Conservation (phyloP, 352 stramenopile genomes). For the Pythium pectinolyticum region DNA sequence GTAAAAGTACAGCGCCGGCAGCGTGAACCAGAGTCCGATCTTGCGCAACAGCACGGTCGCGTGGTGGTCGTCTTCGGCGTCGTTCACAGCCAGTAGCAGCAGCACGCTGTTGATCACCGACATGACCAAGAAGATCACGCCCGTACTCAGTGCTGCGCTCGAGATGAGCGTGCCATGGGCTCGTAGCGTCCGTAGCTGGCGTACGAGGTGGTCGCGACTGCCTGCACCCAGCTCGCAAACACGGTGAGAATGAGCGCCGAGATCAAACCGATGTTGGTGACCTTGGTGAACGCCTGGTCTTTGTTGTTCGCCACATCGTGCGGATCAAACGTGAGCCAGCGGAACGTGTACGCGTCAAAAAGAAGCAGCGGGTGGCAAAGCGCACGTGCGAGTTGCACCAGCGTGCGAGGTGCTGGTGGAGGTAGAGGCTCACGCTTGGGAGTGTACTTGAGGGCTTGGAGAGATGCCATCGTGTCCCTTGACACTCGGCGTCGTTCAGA, state of each 20-base stretch:
- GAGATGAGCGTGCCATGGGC: slow-evolving; percentile 1
- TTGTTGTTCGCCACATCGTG: slow-evolving; percentile 30
- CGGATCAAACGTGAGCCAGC: slow-evolving; percentile 35
- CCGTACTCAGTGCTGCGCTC: slow-evolving; percentile 21
- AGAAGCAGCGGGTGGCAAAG: slow-evolving; percentile 33
- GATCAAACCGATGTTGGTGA: slow-evolving; percentile 34
- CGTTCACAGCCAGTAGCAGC: slow-evolving; percentile 23
- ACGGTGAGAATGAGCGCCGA: slow-evolving; percentile 32
- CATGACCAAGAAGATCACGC: slow-evolving; percentile 32
- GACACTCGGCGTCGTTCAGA: too few relatives aligned
- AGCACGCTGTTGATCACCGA: slow-evolving; percentile 33
- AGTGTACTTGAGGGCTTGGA: too few relatives aligned
- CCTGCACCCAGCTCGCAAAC: slow-evolving; percentile 27
- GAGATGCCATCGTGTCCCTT: too few relatives aligned
- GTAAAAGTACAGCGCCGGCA: slow-evolving; percentile 37
- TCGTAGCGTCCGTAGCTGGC: slow-evolving; percentile 22
- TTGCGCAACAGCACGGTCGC: slow-evolving; percentile 18
- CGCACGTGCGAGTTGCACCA: not conserved
- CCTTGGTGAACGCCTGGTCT: slow-evolving; percentile 34
- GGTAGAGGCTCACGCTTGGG: too few relatives aligned
- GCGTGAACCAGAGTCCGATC: slow-evolving; percentile 28
- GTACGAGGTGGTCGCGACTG: slow-evolving; percentile 25
- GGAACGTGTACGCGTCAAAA: slow-evolving; percentile 37
- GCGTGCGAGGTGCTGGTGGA: not conserved
- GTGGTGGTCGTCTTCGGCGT: slow-evolving; percentile 29